Evolutionary conservation across 2,329 filamentous ascomycete genomes (phyloP), one percentile per base, ranked within the genome.

Genomic region (Pseudogymnoascus sp.): DNA sequence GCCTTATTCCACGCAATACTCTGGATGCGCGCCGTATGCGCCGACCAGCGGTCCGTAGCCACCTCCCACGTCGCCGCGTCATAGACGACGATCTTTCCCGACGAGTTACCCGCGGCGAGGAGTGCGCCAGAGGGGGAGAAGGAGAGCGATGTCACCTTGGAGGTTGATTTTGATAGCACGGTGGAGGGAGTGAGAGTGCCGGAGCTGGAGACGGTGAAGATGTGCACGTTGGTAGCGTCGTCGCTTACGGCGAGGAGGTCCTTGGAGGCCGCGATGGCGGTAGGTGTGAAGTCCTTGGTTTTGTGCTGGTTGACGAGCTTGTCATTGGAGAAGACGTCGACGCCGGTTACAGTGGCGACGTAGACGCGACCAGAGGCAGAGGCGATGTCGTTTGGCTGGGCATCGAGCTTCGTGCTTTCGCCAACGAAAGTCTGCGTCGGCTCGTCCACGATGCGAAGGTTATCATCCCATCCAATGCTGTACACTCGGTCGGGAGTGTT

Each of bases 381-480:
- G 6, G 82, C 79, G 38, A 92, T 77, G 37, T 86, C 88, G 74
- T 89, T 93, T 2, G 94, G 94, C 70, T 97, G 94, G 16, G 86
- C 87, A 2, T 83, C 79, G 18, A 96, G 81, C 70, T 88, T 87
- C 32, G 81, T 75, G 1, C 84, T 78, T 58, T 81, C 79, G 61
- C 89, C 90, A 5, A 86, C 80, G 72, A 95, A 97, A 0, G 86
- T 89, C 69, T 85, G 87, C 59, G 87, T 84, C 0, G 85, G 81
- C 62, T 88, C 81, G 65, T 96, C 91, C 35, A 95, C 81, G 43
- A 83, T 87, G 64, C 91, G 87, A 35, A 97, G 79, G 1, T 87
- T 91, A 73, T 99, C 94, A 71, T 99, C 94, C 94, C 93, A 99
- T 65, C 87, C 92, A 60, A 93, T 89, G 69, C 87, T 93, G 76